phyloP scores from a whole-genome alignment of 2,329 filamentous ascomycete genomes.

The Trichoderma harzianum region DNA sequence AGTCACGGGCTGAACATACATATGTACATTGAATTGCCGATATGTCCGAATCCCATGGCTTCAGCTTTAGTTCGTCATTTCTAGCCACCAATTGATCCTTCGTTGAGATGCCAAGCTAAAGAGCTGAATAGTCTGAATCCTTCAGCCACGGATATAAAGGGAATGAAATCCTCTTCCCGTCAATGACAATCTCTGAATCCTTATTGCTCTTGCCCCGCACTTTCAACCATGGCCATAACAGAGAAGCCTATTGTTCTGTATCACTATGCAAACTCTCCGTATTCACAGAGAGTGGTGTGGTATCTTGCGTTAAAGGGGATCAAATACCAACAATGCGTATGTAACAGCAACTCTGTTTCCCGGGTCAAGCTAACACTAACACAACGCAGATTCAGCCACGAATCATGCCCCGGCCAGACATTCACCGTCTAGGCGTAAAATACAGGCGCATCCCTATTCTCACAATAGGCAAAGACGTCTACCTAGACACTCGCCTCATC shows the following conservation, averaged over 20 bases:
- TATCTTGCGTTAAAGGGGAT: conserved; percentile 65
- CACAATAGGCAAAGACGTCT: conserved; percentile 62
- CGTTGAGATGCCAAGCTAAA: not conserved
- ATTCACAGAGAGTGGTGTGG: conserved; percentile 49
- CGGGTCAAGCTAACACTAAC: not conserved
- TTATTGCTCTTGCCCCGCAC: not conserved
- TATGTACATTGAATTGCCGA: not conserved
- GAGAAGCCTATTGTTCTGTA: conserved; percentile 10
- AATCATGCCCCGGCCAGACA: conserved; percentile 62
- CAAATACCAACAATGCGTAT: conserved; percentile 63
- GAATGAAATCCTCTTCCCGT: not conserved
- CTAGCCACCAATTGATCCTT: not conserved
- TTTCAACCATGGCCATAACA: not conserved
- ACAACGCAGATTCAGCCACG: conserved; percentile 56
- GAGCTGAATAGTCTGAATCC: not conserved
- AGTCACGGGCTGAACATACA: not conserved
- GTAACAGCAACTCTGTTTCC: conserved; percentile 22
- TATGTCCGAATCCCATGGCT: not conserved
- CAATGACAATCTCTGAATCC: not conserved
- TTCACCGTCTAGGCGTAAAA: conserved; percentile 55
- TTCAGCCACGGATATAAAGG: not conserved
- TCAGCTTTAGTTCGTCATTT: not conserved
- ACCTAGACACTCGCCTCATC: conserved; percentile 67
- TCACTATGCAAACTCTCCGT: conserved; percentile 7
- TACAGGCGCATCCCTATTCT: conserved; percentile 69